Conservation (phyloP, 1,284 basidiomycete species). For the Cystobasidium sp. region DNA sequence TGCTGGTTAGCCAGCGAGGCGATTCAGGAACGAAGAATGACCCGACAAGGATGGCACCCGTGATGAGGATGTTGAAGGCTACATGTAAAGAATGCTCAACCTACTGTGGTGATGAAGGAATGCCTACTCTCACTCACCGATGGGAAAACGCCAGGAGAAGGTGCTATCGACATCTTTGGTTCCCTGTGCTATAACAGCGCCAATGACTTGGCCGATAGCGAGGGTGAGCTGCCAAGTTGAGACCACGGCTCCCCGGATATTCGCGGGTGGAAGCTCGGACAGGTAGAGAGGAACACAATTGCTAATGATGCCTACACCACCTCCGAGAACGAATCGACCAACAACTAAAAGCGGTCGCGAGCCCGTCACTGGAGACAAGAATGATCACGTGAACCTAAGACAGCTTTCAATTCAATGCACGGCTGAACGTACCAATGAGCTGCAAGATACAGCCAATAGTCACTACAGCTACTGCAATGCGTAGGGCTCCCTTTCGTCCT, state of each 20-base stretch:
- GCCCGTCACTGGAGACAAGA: conserved; percentile 43
- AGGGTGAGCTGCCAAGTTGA: conserved; percentile 60
- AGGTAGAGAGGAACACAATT: conserved; percentile 58
- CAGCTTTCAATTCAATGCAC: background rate
- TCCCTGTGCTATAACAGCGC: conserved; percentile 59
- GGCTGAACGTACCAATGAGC: conserved; percentile 52
- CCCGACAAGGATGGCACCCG: conserved; percentile 53
- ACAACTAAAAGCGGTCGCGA: conserved; percentile 57
- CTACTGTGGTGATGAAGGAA: background rate
- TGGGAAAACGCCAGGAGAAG: conserved; percentile 51
- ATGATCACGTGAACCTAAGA: background rate
- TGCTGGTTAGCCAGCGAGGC: conserved; percentile 59
- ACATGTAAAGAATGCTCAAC: conserved; percentile 57
- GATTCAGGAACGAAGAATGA: conserved; percentile 58
- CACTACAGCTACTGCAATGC: conserved; percentile 55
- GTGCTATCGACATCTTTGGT: conserved; percentile 48
- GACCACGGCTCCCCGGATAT: conserved; percentile 59
- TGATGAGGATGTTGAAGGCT: conserved; percentile 59
- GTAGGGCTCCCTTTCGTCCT: conserved; percentile 59
- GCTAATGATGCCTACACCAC: conserved; percentile 27
- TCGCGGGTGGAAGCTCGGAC: conserved; percentile 53
- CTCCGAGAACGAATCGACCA: conserved; percentile 58
- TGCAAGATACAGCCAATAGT: conserved; percentile 58
- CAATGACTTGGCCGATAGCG: conserved; percentile 60
- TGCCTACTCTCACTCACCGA: conserved; percentile 36